Percentiles rank a stretch among this genome's conserved stretches.
Conservation (phyloP, 1,284 basidiomycete genomes). For the Malassezia yamatoensis region DNA sequence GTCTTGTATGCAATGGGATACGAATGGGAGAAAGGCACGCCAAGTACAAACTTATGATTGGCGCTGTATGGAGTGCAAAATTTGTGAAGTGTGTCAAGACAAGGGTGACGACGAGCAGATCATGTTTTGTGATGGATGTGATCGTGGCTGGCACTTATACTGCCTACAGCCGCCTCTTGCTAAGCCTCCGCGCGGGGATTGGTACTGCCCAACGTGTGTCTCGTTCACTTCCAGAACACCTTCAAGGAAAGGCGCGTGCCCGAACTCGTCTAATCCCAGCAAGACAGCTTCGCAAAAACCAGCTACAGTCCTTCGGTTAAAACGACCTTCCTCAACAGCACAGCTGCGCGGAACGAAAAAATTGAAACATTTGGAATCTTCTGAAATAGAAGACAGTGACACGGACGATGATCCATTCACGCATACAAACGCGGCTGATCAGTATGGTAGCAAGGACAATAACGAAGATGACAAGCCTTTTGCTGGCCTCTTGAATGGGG, state of each 20-base stretch:
- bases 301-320: conserved; percentile 3
- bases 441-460: conserved; percentile 8
- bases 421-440: neutral
- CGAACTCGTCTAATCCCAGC: neutral
- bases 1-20: conserved; percentile 40
- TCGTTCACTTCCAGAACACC: neutral
- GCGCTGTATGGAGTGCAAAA: conserved; percentile 87
- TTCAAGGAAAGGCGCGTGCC: neutral
- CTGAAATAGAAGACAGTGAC: neutral
- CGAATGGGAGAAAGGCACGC: conserved; percentile 50
- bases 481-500: conserved; percentile 63
- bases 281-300: neutral
- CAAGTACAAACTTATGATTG: conserved; percentile 64
- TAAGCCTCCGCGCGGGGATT: conserved; percentile 29
- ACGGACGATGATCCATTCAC: neutral
- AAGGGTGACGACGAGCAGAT: conserved; percentile 81
- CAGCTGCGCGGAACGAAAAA: neutral
- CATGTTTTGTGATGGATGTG: conserved; percentile 86
- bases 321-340: neutral
- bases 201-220: conserved; percentile 38
- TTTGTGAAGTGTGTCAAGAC: conserved; percentile 72
- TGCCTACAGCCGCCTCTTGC: conserved; percentile 61
- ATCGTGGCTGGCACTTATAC: conserved; percentile 88
- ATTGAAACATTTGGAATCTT: neutral
- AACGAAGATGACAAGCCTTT: conserved; percentile 54